Evolutionary conservation across 106 monocot species (phyloP).

Genomic region (Ottelia alismoides): DNA sequence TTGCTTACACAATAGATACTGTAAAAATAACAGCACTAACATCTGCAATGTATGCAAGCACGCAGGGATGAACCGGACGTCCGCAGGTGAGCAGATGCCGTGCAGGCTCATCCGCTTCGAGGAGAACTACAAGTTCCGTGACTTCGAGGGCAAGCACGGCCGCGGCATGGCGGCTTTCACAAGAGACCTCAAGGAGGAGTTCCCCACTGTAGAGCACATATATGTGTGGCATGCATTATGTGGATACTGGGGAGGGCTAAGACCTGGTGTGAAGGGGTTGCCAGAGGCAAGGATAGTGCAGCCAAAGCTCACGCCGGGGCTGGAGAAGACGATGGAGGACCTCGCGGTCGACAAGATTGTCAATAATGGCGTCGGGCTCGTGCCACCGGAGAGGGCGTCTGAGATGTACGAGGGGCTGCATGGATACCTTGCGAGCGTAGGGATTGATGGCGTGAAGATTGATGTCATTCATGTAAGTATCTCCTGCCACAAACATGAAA

Average conservation of each 20-base stretch:
- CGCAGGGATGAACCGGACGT: constrained; percentile 75
- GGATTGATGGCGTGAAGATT: constrained; percentile 84
- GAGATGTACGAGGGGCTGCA: constrained; percentile 72
- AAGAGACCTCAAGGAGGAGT: constrained; percentile 38
- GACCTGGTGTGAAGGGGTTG: constrained; percentile 25
- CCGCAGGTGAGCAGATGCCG: constrained; percentile 93
- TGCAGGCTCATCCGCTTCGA: constrained; percentile 61
- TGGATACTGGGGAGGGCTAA: constrained; percentile 85
- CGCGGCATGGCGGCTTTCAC: constrained; percentile 53
- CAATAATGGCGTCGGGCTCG: constrained; percentile 64
- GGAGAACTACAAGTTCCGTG: constrained; percentile 73
- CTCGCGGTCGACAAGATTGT: constrained; percentile 82
- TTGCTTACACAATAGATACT: too few relatives aligned
- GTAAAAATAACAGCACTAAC: too few relatives aligned
- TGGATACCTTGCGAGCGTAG: constrained; percentile 33
- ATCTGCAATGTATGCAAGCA: too few relatives aligned
- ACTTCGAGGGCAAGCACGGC: constrained; percentile 26
- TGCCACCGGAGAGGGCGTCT: constrained; percentile 26
- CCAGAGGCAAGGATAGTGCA: constrained; percentile 40
- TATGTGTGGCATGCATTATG: constrained; percentile 96
- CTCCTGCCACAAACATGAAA: too few relatives aligned
- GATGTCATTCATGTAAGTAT: constrained; percentile 89
- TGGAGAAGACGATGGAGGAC: constrained; percentile 80
- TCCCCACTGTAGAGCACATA: constrained; percentile 40
- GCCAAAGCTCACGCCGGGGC: constrained; percentile 49